These are phyloP conservation scores for Verruconis gallopava DNA, from an alignment of 2,329 filamentous ascomycete genomes.

Conservation along the genomic window DNA sequence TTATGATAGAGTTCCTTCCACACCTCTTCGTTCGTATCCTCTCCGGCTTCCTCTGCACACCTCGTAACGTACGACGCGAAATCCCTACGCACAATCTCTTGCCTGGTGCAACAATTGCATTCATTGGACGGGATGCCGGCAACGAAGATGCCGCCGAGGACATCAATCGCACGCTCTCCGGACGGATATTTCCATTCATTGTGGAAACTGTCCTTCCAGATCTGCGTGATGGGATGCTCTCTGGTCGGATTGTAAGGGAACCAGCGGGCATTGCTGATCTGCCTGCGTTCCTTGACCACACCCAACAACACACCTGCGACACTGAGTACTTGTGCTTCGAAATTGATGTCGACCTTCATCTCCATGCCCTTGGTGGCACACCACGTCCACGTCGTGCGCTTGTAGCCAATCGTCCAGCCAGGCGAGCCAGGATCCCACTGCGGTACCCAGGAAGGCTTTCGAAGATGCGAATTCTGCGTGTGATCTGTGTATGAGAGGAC, in stretches of 20 bases:
- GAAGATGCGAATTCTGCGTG: not conserved
- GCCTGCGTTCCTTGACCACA: not conserved
- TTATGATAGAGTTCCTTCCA: not conserved
- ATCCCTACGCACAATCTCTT: not conserved
- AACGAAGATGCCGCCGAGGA: not conserved
- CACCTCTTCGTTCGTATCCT: not conserved
- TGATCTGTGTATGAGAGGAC: constrained; percentile 1
- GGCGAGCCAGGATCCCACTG: constrained; percentile 5
- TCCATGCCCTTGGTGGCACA: not conserved
- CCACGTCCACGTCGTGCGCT: not conserved
- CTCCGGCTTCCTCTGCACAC: not conserved
- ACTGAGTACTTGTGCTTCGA: not conserved
- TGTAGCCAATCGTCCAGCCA: constrained; percentile 1
- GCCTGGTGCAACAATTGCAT: not conserved
- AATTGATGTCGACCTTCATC: not conserved
- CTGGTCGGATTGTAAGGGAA: not conserved
- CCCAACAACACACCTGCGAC: not conserved
- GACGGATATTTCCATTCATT: not conserved
- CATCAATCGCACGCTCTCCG: not conserved
- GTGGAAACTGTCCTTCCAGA: not conserved
- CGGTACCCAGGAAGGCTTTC: constrained; percentile 8
- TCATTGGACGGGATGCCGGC: not conserved
- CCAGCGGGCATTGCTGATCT: not conserved
- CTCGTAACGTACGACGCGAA: not conserved
- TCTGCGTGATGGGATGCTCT: not conserved